Evolutionary conservation across 2,329 filamentous ascomycete genomes (phyloP).

Genomic region (Didymella exigua): DNA sequence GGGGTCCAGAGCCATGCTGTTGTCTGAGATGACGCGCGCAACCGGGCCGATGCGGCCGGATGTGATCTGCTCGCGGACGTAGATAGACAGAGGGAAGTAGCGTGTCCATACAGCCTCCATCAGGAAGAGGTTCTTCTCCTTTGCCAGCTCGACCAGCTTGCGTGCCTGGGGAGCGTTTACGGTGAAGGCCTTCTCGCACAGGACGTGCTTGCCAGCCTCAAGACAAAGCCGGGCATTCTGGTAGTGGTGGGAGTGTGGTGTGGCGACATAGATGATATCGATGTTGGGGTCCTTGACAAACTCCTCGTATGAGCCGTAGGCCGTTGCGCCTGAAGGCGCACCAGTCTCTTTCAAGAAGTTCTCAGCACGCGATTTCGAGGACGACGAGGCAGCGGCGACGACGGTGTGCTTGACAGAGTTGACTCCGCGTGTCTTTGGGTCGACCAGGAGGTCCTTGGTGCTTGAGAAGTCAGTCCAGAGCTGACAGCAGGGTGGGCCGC

Average conservation of each 20-base stretch:
- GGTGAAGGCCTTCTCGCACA: conserved; percentile 91
- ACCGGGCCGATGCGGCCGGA: conserved; percentile 62
- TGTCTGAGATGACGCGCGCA: conserved; percentile 62
- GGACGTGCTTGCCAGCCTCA: conserved; percentile 81
- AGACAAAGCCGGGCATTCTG: conserved; percentile 87
- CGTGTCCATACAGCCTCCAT: conserved; percentile 80
- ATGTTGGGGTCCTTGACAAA: conserved; percentile 78
- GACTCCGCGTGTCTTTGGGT: conserved; percentile 72
- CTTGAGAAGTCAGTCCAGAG: conserved; percentile 21
- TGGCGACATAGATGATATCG: conserved; percentile 87
- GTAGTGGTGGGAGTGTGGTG: conserved; percentile 91
- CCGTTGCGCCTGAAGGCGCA: conserved; percentile 69
- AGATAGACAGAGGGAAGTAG: conserved; percentile 82
- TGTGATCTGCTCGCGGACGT: conserved; percentile 70
- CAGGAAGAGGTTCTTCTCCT: conserved; percentile 64
- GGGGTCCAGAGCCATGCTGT: conserved; percentile 64
- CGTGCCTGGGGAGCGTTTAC: conserved; percentile 79
- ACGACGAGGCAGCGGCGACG: conserved; percentile 79
- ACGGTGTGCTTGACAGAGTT: conserved; percentile 77
- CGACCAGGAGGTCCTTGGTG: conserved; percentile 76
- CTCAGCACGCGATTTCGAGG: conserved; percentile 69
- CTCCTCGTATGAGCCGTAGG: conserved; percentile 82
- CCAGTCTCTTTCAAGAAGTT: conserved; percentile 74
- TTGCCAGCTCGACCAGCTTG: conserved; percentile 73
- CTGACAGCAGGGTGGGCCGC: conserved; percentile 18